Evolutionary conservation across 306 rosid genomes (phyloP).

Genomic region (Myrica gale): DNA sequence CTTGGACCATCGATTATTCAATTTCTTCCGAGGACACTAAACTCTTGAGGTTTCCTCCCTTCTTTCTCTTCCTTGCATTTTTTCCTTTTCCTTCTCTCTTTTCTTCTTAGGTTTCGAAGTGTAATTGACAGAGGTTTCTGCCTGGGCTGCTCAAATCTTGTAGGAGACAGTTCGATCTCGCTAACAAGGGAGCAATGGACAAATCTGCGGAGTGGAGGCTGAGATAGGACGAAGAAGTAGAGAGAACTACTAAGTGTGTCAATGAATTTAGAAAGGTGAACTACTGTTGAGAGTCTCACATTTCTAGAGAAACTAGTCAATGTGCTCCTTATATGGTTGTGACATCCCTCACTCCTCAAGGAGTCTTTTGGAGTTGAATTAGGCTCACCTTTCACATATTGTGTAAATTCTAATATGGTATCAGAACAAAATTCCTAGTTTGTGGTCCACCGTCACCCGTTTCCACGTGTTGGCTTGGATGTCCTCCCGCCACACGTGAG

Average conservation of each 20-base stretch:
- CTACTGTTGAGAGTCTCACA: no score
- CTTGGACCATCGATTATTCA: conserved; percentile 65
- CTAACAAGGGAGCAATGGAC: conserved; percentile 79
- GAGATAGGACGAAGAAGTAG: conserved; percentile 59
- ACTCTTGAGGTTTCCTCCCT: conserved; percentile 50
- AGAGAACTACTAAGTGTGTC: conserved; percentile 46
- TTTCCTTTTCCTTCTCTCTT: background rate
- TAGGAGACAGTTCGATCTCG: conserved; percentile 76
- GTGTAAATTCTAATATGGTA: no score
- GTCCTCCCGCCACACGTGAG: no score
- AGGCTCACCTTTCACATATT: no score
- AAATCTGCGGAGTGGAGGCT: conserved; percentile 97
- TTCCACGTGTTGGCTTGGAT: no score
- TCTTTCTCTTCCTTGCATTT: background rate
- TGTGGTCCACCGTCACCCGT: no score
- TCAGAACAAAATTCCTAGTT: no score
- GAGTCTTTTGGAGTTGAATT: no score
- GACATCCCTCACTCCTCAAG: no score
- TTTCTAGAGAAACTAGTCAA: no score
- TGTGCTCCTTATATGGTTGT: no score
- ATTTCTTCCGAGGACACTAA: conserved; percentile 57
- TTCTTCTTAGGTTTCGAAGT: background rate
- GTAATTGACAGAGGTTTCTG: background rate
- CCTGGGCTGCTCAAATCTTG: conserved; percentile 9
- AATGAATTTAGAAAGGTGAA: conserved; percentile 63